A percentile compares a stretch with the other conserved stretches of the same genome.
These are phyloP conservation scores for Colletotrichum chlorophyti DNA, from an alignment of 2,329 filamentous ascomycete species.

Conservation along the genomic window DNA sequence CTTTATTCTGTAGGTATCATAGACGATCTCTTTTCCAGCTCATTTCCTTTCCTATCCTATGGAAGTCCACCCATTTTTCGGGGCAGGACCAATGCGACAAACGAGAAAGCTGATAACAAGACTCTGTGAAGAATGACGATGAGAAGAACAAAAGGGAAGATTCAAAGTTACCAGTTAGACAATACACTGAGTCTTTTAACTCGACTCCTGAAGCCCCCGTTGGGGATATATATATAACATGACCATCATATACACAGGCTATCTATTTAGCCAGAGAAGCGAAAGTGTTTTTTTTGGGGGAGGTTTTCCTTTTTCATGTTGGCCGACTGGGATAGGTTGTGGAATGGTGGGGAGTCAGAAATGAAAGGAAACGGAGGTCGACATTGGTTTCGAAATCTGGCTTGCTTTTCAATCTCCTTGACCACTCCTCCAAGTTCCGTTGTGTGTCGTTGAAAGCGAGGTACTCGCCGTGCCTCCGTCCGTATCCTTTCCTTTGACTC, in stretches of 20 bases:
- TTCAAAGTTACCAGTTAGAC: constrained; percentile 27
- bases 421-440: constrained; percentile 17
- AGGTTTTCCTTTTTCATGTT: too few species aligned
- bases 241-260: constrained; percentile 35
- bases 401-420: constrained; percentile 17
- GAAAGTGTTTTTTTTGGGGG: constrained; percentile 15
- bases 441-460: constrained; percentile 19
- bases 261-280: constrained; percentile 31
- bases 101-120: not conserved
- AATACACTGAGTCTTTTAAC: constrained; percentile 26
- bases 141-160: not conserved
- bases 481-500: not conserved
- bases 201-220: constrained; percentile 29
- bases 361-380: constrained; percentile 22
- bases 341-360: constrained; percentile 22
- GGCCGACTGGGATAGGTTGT: constrained; percentile 18
- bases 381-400: constrained; percentile 27
- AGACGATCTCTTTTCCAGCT: constrained; percentile 1
- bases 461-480: constrained; percentile 4
- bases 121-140: constrained; percentile 2
- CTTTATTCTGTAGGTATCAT: constrained; percentile 28
- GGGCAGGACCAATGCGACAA: constrained; percentile 20
- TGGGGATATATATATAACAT: constrained; percentile 34
- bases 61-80: too few species aligned
- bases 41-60: too few species aligned